Evolutionary conservation across 179 eudicot species (phyloP).

Genomic region (Sideroxylon spinosum): DNA sequence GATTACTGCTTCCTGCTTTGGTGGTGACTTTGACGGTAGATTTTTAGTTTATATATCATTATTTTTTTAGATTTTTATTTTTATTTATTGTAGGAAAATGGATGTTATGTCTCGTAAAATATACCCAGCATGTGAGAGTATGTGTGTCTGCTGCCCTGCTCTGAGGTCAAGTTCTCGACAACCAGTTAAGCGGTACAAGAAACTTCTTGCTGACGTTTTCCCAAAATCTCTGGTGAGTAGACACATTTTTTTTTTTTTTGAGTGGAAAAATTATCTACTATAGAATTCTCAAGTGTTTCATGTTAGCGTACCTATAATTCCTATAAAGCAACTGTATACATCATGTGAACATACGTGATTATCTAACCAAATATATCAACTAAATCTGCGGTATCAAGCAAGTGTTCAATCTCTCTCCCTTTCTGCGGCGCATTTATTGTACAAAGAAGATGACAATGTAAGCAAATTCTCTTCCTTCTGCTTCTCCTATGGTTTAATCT

Average conservation of each 20-base stretch:
- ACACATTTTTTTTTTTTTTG: conserved; percentile 1
- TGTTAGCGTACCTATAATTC: neutral
- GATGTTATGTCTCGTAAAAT: conserved; percentile 83
- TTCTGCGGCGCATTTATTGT: too few species aligned
- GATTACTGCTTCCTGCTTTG: neutral
- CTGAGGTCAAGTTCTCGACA: conserved; percentile 82
- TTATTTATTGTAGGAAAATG: conserved; percentile 48
- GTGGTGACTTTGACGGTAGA: neutral
- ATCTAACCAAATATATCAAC: neutral
- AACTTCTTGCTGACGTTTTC: conserved; percentile 82
- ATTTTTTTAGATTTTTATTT: neutral
- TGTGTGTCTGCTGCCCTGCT: conserved; percentile 97
- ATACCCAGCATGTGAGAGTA: conserved; percentile 87
- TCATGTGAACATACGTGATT: neutral
- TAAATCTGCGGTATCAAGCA: neutral
- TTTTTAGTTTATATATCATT: neutral
- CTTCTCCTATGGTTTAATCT: neutral
- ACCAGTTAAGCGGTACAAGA: conserved; percentile 94
- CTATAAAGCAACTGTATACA: neutral
- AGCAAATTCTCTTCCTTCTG: neutral
- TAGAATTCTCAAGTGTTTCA: neutral
- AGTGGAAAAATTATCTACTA: neutral
- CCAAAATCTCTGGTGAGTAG: conserved; percentile 81
- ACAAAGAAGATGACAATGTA: too few species aligned
- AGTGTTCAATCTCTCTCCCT: neutral